Base-by-base conservation (phyloP, 1,284 basidiomycete species). In the Hemileia vastatrix region DNA sequence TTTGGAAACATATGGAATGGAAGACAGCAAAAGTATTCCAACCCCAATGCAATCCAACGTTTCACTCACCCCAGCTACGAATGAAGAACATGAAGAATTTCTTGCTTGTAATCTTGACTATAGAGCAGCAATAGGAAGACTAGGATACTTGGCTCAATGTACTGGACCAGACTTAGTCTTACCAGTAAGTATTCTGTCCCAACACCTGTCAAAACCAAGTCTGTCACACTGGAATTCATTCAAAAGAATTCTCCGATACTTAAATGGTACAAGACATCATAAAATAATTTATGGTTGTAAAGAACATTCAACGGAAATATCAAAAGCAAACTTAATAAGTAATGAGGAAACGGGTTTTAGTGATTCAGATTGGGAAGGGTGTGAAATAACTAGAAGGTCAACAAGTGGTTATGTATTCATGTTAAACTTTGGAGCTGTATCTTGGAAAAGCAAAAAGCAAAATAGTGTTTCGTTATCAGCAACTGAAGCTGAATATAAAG, bases 401-500 rank as follows among this genome's bases (percentile, higher is more conserved):
- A n/a, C n/a, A n/a, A n/a, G n/a, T n/a, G n/a, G n/a, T n/a, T n/a
- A n/a, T n/a, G n/a, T n/a, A n/a, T n/a, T n/a, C n/a, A n/a, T n/a
- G n/a, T n/a, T n/a, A n/a, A n/a, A n/a, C n/a, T n/a, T n/a, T n/a
- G n/a, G n/a, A n/a, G n/a, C n/a, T n/a, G n/a, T n/a, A n/a, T 72
- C 74, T 2, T 81, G 79, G 79, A 60, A 60, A 13, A 77, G 77
- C 0, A 72, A 76, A 44, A 75, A 77, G 40, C 80, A 81, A 64
- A 48, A 64, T 1, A 72, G 73, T 0, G 71, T 78, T 4, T 70
- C 78, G 1, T 60, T 66, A 1, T 81, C 78, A 0, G 76, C 77
- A 0, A 70, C 70, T 1, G 78, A 80, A 51, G 75, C 81, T 0
- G 78, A 81, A 64, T 80, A 78, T 63, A 72, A 80, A 18, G 77